Evolutionary conservation across 257 asterid genomes (phyloP).

Genomic region (Coffea eugenioides): DNA sequence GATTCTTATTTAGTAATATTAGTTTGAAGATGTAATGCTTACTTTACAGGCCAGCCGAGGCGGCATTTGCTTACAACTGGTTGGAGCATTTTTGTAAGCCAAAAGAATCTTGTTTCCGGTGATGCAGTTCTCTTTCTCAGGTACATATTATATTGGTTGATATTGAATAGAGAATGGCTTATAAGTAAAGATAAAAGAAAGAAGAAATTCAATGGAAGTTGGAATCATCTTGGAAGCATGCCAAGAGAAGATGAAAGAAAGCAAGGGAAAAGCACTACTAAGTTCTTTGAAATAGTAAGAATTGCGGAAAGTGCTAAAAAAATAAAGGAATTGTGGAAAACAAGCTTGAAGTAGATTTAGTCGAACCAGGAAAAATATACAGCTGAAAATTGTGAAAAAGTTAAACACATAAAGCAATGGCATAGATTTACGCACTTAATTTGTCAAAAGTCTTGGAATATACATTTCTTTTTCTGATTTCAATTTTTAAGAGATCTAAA

Average conservation of each 20-base stretch:
- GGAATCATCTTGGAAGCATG: not conserved
- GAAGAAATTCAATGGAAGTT: not conserved
- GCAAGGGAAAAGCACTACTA: not conserved
- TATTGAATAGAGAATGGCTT: not conserved
- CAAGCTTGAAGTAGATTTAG: not conserved
- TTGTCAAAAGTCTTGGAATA: too few relatives aligned
- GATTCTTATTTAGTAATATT: not conserved
- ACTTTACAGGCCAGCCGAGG: constrained; percentile 89
- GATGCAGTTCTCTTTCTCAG: constrained; percentile 96
- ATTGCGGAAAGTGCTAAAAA: too few relatives aligned
- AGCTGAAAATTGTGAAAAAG: not conserved
- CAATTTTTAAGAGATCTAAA: too few relatives aligned
- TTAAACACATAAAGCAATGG: too few relatives aligned
- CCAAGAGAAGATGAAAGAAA: not conserved
- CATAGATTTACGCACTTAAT: too few relatives aligned
- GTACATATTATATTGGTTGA: constrained; percentile 32
- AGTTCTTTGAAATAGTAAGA: not conserved
- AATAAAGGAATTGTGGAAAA: not conserved
- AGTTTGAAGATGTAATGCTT: constrained; percentile 26
- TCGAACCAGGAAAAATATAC: not conserved
- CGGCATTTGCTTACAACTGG: constrained; percentile 98
- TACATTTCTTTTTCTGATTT: too few relatives aligned
- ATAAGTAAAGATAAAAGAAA: not conserved
- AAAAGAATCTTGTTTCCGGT: constrained; percentile 81
- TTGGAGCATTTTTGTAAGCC: constrained; percentile 94